Base-by-base conservation (phyloP, 2,329 filamentous ascomycete genomes). In the Ascochyta rabiei region DNA sequence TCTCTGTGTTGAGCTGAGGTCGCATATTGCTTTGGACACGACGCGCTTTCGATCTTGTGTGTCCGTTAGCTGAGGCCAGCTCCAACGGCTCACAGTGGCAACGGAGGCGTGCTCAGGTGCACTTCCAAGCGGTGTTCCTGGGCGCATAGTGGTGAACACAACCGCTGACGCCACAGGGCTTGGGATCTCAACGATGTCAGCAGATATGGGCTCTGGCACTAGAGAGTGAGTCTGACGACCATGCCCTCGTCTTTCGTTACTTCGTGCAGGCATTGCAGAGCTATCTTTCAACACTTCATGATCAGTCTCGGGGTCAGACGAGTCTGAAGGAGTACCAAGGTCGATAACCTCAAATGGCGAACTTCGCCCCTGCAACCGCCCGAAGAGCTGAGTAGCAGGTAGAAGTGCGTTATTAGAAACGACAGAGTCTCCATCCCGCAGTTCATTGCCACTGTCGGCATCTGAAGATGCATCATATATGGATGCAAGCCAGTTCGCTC, bases 401-500 rank as follows among this genome's bases (percentile, higher is more conserved):
- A 10, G 15, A 23, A 3, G 31, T 19, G 26, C 2, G 10, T 6
- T 12, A 6, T 42, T 35, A 10, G 23, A 26, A 13, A 15, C 4
- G 2, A 6, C 13, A 19, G 34, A 15, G 23, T 7, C 9, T 31
- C 26, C 15, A 13, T 7, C 7, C 4, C 31, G 19, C 6, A 19
- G 19, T 28, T 55, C 40, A 2, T 60, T 45, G 3, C 54, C 53
- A 15, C 39, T 53, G 26, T 30, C 24, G 10, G 21, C 18, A 2
- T 35, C 40, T 6, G 48, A 34, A 12, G 21, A 23, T 8, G 40
- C 9, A 30, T 23, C 48, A 55, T 69, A 71, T 8, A 71, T 61
- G 2, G 39, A 48, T 3, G 59, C 19, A 43, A 77, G 77, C 80
- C 80, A 85, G 24, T 68, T 65, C 8, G 81, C 70, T 34, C 83